Evolutionary conservation across 495 filamentous ascomycete genomes (phyloP), one percentile per base, ranked within the genome.

Genomic region (Glonium stellatum): DNA sequence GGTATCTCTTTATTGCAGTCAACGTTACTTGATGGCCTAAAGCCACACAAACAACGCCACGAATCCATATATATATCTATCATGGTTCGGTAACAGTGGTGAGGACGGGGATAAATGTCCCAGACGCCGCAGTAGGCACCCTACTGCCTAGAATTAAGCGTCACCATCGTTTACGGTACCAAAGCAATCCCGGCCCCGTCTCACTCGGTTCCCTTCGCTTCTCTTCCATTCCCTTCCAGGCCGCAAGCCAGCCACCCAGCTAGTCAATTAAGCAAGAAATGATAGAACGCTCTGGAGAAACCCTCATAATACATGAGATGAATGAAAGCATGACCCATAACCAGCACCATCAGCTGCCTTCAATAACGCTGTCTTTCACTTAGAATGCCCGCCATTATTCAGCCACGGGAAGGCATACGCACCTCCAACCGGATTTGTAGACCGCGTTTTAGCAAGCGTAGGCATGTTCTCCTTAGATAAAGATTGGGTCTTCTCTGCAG

Each of bases 371-470:
- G 13, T 35, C 11, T 19, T 41, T 62, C 36, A 62, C 57, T 62
- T 69, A 12, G 54, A 39, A 27, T 36, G 52, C 25, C 65, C 58
- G 12, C 66, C 71, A 55, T 75, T 67, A 65, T 85, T 86, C 73
- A 97, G 83, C 91, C 92, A 98, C n/a, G 87, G 82, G 77, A 98
- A 98, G 13, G 93, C 93, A 23, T 90, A 92, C n/a, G 88, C 93
- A 37, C 88, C 86, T 11, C 93, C 93, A 41, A 97, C 78, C 2
- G 93, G 92, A 70, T 97, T 97, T 22, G 84, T 66, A 4, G 75
- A 73, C 55, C 79, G 76, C n/a, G 73, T 71, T 63, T 84, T 82
- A 5, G 61, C 71, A 37, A 74, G 73, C 50, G 69, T 62, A 9
- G 78, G 73, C 55, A 69, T 66, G 56, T 63, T 70, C 70, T 83